Base-by-base conservation (phyloP, 2,329 filamentous ascomycete genomes). In the Cercospora sojina region DNA sequence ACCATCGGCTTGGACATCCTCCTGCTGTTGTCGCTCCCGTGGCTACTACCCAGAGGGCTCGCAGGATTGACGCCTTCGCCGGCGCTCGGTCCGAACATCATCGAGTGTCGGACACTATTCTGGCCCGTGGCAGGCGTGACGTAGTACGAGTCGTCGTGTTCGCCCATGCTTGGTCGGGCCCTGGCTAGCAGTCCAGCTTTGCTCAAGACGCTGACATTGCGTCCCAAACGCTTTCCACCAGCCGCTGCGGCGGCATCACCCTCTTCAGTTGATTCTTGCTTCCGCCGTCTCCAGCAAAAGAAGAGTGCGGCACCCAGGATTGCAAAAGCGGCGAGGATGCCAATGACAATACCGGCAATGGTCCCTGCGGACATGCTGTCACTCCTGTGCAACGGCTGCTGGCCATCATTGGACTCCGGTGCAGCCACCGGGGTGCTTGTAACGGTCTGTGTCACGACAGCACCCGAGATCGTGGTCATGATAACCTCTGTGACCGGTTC, bases 121-220 rank as follows among this genome's bases (percentile, higher is more conserved):
- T 69, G 69, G 53, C 70, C 73, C 4, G 69, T 72, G 41, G 63
- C 63, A 32, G 62, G 62, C 27, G 67, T 65, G 32, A 62, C 65
- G 29, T 67, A 56, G 47, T 71, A 66, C 27, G 66, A 35, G 16
- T 76, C 73, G 59, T 72, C 69, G 58, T 71, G 73, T 56, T 78
- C 76, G 12, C 68, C 64, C 68, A 75, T 74, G 64, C 70, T 73
- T 13, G 64, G 66, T 29, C 69, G 65, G 35, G 67, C 65, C 59
- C 73, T 71, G n/a, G 71, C 69, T 13, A 84, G 73, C 7, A 84
- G 74, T 13, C 82, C 82, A 18, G 80, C 77, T 72, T 79, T 81
- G 73, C 81, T 83, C 71, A 84, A 77, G 13, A 82, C 81, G 73
- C 81, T 83, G 18, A 78, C 77, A 64, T 83, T 83, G 20, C 82